Evolutionary conservation across 2,329 filamentous ascomycete genomes (phyloP).

Genomic region (Alternaria arbusti): DNA sequence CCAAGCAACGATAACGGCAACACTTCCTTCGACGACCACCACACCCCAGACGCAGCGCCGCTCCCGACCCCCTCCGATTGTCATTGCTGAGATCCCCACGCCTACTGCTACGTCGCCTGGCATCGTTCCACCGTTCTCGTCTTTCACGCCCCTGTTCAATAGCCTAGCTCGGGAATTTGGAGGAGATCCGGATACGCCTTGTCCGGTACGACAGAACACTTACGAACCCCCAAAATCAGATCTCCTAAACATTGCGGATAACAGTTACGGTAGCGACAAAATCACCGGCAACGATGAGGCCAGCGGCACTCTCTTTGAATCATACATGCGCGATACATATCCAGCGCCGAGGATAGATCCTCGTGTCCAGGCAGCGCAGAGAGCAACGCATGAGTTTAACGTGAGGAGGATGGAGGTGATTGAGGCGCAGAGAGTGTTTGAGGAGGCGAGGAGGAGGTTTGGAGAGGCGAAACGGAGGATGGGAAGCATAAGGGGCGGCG

Average conservation of each 20-base stretch:
- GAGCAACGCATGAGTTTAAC: conserved; percentile 14
- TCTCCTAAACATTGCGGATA: neutral
- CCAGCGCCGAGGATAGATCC: neutral
- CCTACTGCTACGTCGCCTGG: neutral
- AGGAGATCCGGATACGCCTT: neutral
- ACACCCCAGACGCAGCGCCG: conserved; percentile 1
- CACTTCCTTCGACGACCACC: neutral
- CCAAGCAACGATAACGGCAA: neutral
- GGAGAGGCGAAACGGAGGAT: conserved; percentile 9
- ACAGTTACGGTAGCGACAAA: neutral
- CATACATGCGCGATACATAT: neutral
- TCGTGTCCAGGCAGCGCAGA: conserved; percentile 3
- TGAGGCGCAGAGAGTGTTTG: neutral
- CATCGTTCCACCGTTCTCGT: neutral
- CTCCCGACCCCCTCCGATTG: neutral
- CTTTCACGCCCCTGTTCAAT: neutral
- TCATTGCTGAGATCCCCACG: neutral
- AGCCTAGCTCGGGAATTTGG: neutral
- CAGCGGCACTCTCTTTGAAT: neutral
- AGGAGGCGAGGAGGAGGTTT: conserved; percentile 1
- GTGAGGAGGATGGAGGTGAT: conserved; percentile 4
- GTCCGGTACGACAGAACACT: neutral
- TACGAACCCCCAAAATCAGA: neutral
- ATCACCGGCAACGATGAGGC: neutral
- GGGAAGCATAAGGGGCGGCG: neutral